These are phyloP conservation scores for Stephania yunnanensis DNA, from an alignment of 164 flowering plant genomes.

Conservation along the genomic window DNA sequence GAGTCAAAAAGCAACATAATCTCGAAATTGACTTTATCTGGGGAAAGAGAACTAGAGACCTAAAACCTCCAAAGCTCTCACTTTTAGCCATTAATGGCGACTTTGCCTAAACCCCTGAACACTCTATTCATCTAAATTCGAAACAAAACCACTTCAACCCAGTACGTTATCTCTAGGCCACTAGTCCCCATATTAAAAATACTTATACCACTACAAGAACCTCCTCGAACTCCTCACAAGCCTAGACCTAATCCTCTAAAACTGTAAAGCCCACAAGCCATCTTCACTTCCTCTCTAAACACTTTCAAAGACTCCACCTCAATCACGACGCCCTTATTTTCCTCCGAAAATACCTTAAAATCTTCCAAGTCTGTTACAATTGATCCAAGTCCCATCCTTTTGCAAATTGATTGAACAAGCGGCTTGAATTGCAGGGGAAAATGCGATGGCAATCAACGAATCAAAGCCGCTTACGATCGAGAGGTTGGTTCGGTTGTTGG, in stretches of 20 bases:
- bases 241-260: conserved; percentile 15
- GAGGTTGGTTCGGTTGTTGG: conserved; percentile 55
- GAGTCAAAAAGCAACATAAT: too few species aligned
- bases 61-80: too few species aligned
- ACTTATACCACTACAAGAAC: conserved; percentile 63
- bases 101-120: conserved; percentile 2
- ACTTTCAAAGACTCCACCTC: conserved; percentile 77
- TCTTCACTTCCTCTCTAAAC: conserved; percentile 56
- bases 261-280: conserved; percentile 4
- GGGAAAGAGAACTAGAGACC: background rate
- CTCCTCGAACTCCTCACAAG: too few species aligned
- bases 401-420: conserved; percentile 58
- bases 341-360: conserved; percentile 69
- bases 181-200: conserved; percentile 83
- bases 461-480: conserved; percentile 40
- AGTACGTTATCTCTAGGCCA: conserved; percentile 62
- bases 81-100: too few species aligned
- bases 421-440: conserved; percentile 28
- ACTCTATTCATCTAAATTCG: conserved; percentile 14
- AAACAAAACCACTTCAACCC: conserved; percentile 45
- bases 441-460: conserved; percentile 39
- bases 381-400: conserved; percentile 32
- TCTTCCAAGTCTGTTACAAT: conserved; percentile 52
- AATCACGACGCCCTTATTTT: conserved; percentile 74
- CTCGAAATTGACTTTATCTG: too few species aligned